phyloP scores from a whole-genome alignment of 2,329 filamentous ascomycete genomes.

The Ophiosphaerella herpotricha region DNA sequence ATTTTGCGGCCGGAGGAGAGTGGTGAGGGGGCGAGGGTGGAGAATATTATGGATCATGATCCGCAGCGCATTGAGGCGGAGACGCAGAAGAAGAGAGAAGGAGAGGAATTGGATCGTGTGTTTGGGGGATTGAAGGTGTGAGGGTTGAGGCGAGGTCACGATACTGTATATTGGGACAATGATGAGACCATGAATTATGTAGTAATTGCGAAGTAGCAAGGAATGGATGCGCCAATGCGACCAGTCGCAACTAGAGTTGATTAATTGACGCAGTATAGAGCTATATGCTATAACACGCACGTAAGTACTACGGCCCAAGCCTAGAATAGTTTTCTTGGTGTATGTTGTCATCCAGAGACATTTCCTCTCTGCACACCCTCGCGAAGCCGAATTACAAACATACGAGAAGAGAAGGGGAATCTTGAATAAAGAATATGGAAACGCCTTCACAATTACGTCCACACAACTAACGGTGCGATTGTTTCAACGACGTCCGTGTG shows the following conservation, averaged over 20 bases:
- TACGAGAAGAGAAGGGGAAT: slow-evolving; percentile 48
- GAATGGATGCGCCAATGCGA: slow-evolving; percentile 10
- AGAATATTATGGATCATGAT: slow-evolving; percentile 21
- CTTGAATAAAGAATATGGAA: slow-evolving; percentile 41
- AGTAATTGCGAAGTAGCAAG: neutral
- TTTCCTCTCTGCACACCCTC: slow-evolving; percentile 12
- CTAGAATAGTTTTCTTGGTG: slow-evolving; percentile 12
- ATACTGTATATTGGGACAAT: neutral
- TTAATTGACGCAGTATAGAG: slow-evolving; percentile 35
- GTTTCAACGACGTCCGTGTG: slow-evolving; percentile 83
- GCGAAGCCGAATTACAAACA: slow-evolving; percentile 49
- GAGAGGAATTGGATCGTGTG: slow-evolving; percentile 65
- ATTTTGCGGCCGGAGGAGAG: slow-evolving; percentile 71
- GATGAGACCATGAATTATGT: neutral
- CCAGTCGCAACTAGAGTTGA: slow-evolving; percentile 31
- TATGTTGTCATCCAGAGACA: neutral
- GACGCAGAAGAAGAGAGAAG: slow-evolving; percentile 50
- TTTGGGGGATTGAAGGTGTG: slow-evolving; percentile 65
- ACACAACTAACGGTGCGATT: slow-evolving; percentile 9
- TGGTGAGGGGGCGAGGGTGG: slow-evolving; percentile 29
- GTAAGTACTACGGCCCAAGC: slow-evolving; percentile 11
- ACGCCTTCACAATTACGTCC: slow-evolving; percentile 20
- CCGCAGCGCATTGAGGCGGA: slow-evolving; percentile 16
- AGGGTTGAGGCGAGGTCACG: neutral
- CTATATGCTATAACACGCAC: slow-evolving; percentile 22